Conservation (phyloP, 345 rosid species). For the Dimocarpus longan region DNA sequence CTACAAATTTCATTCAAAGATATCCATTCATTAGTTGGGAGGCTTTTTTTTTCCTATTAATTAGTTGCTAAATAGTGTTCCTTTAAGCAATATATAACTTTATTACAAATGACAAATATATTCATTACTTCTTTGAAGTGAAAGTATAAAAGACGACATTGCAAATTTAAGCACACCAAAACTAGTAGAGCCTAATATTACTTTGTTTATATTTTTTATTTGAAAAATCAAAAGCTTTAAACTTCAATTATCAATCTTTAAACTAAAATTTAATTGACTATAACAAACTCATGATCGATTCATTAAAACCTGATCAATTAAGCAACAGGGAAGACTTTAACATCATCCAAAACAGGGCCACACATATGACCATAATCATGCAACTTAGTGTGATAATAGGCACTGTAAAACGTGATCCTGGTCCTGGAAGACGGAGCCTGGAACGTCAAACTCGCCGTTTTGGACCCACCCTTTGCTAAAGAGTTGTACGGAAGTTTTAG, state of each 20-base stretch:
- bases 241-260: too few relatives aligned
- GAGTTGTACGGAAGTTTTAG: constrained; percentile 50
- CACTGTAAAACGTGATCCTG: constrained; percentile 71
- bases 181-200: too few relatives aligned
- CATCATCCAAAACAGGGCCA: constrained; percentile 84
- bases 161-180: not conserved
- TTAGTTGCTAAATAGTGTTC: too few relatives aligned
- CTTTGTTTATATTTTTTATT: too few relatives aligned
- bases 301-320: too few relatives aligned
- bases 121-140: not conserved
- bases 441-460: constrained; percentile 50
- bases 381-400: constrained; percentile 70
- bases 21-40: too few relatives aligned
- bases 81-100: too few relatives aligned
- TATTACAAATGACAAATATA: not conserved
- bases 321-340: constrained; percentile 35
- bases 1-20: too few relatives aligned
- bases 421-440: constrained; percentile 51
- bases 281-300: too few relatives aligned
- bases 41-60: too few relatives aligned
- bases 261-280: too few relatives aligned
- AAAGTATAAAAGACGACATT: not conserved
- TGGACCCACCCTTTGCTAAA: constrained; percentile 54
- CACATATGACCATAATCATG: constrained; percentile 79
- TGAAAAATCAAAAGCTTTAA: too few relatives aligned